These are phyloP conservation scores for Phytophthora podocarpi DNA, from an alignment of 352 stramenopile genomes.

Conservation along the genomic window DNA sequence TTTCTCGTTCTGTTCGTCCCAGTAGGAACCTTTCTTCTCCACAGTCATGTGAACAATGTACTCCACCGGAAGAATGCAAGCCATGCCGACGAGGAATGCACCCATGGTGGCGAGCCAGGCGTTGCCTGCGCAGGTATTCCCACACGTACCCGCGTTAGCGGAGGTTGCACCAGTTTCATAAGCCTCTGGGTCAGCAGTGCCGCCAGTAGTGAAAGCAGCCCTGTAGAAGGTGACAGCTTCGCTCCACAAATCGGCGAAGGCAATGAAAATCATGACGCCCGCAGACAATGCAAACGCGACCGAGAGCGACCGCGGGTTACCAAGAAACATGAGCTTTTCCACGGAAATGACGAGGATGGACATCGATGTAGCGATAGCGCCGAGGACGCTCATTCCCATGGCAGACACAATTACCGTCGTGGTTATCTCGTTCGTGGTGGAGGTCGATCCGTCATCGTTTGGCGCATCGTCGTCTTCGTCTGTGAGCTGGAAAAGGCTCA, in stretches of 20 bases:
- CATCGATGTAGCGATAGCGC: constrained; percentile 67
- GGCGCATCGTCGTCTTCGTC: constrained; percentile 51
- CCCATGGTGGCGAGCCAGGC: constrained; percentile 64
- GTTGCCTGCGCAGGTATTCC: constrained; percentile 62
- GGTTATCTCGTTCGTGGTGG: constrained; percentile 44
- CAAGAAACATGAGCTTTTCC: constrained; percentile 66
- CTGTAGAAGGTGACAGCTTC: constrained; percentile 66
- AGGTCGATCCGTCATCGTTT: constrained; percentile 48
- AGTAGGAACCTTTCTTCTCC: constrained; percentile 31
- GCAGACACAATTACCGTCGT: constrained; percentile 55
- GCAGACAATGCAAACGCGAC: constrained; percentile 77
- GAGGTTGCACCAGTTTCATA: constrained; percentile 62
- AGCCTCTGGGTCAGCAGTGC: constrained; percentile 58
- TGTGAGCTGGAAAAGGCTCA: constrained; percentile 69
- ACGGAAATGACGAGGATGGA: constrained; percentile 76
- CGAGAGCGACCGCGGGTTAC: constrained; percentile 56
- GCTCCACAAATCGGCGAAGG: constrained; percentile 67
- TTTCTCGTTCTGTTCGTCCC: constrained; percentile 28
- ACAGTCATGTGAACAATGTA: constrained; percentile 35
- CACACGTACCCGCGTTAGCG: constrained; percentile 47
- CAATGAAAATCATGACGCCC: constrained; percentile 81
- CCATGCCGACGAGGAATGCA: constrained; percentile 62
- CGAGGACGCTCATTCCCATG: constrained; percentile 80
- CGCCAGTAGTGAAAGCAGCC: constrained; percentile 59
- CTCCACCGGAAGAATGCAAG: constrained; percentile 71